Percentiles rank a stretch among this genome's conserved stretches.
These are phyloP conservation scores for Trichosanthes truncata DNA, from an alignment of 306 rosid genomes.

Conservation along the genomic window DNA sequence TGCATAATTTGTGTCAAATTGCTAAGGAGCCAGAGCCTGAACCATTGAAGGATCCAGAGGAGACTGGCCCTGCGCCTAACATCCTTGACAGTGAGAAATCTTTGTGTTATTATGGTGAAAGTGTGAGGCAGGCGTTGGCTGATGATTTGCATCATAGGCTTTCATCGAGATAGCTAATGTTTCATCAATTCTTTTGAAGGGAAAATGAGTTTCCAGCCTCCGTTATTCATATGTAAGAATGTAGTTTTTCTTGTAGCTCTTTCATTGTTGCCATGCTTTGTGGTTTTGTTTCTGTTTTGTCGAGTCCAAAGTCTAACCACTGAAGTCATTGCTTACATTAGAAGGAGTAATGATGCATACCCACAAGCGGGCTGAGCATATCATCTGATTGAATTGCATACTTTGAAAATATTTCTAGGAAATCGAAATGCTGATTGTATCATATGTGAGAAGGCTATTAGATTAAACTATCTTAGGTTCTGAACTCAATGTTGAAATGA, in stretches of 20 bases:
- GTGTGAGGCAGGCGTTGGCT: conserved; percentile 78
- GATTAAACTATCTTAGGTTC: not conserved
- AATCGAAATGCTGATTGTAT: not conserved
- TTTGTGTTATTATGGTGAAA: conserved; percentile 59
- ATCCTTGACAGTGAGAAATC: conserved; percentile 62
- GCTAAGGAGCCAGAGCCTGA: conserved; percentile 92
- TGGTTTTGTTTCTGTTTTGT: not conserved
- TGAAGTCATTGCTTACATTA: not conserved
- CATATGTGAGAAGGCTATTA: not conserved
- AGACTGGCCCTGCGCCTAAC: conserved; percentile 56
- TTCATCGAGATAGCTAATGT: conserved; percentile 47
- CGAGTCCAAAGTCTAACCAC: not conserved
- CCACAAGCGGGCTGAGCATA: not conserved
- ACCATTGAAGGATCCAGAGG: conserved; percentile 80
- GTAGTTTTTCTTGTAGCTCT: not conserved
- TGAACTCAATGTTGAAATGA: not conserved
- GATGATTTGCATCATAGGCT: conserved; percentile 92
- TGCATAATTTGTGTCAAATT: conserved; percentile 89
- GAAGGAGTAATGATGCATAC: not conserved
- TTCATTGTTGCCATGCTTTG: not conserved
- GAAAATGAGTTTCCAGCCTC: not conserved
- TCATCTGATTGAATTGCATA: not conserved
- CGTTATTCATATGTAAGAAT: not conserved
- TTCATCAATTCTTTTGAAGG: not conserved
- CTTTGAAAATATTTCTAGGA: not conserved